phyloP scores from a whole-genome alignment of 805 yeast species.

The Candida nemodendra region DNA sequence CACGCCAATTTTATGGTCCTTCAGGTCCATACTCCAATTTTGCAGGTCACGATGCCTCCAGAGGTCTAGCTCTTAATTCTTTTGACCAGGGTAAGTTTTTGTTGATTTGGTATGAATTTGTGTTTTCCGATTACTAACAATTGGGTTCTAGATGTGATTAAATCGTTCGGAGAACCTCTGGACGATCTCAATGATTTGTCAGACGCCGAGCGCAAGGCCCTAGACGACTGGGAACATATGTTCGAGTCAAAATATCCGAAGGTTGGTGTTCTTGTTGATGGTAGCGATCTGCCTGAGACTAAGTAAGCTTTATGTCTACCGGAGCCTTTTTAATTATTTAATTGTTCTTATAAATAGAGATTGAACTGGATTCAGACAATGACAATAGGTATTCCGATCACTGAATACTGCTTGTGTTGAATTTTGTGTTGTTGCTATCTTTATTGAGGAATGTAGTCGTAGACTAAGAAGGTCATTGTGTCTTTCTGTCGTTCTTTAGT shows the following conservation, averaged over 20 bases:
- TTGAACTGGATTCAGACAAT: too few relatives aligned
- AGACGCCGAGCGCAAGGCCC: slow-evolving; percentile 57
- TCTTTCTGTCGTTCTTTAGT: too few relatives aligned
- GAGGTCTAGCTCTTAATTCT: slow-evolving; percentile 87
- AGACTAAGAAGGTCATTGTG: too few relatives aligned
- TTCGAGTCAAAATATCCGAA: slow-evolving; percentile 78
- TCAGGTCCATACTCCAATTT: slow-evolving; percentile 92
- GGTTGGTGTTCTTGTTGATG: slow-evolving; percentile 68
- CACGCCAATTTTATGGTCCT: slow-evolving; percentile 89
- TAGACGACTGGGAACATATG: slow-evolving; percentile 83
- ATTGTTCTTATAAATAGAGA: too few relatives aligned
- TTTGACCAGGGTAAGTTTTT: slow-evolving; percentile 55
- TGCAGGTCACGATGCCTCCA: slow-evolving; percentile 94
- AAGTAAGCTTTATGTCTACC: too few relatives aligned
- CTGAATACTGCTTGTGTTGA: too few relatives aligned
- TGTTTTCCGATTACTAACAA: slow-evolving; percentile 6
- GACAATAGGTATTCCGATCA: too few relatives aligned
- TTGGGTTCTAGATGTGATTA: slow-evolving; percentile 44
- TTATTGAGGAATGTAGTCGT: too few relatives aligned
- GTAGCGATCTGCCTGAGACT: too few relatives aligned
- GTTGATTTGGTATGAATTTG: background rate
- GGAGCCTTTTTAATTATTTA: too few relatives aligned
- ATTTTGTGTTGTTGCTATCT: too few relatives aligned
- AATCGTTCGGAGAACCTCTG: slow-evolving; percentile 71
- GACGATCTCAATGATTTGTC: slow-evolving; percentile 66